These are phyloP conservation scores for Loxodes magnus DNA, from an alignment of 73 alveolate genomes.

Conservation along the genomic window DNA sequence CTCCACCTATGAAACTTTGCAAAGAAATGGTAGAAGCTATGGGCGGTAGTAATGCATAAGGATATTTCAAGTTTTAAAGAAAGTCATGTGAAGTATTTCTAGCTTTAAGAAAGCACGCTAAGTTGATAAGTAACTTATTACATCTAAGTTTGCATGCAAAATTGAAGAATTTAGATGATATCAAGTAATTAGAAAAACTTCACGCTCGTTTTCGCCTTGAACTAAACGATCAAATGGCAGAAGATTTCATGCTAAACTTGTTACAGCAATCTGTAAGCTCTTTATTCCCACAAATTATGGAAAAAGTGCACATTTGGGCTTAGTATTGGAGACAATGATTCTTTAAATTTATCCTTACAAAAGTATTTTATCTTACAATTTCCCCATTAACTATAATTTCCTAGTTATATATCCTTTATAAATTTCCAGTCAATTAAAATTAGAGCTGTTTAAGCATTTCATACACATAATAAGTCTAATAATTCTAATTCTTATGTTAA, in stretches of 20 bases:
- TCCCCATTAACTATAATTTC: background rate
- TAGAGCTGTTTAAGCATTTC: background rate
- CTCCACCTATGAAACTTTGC: conserved; percentile 98
- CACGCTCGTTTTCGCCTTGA: conserved; percentile 78
- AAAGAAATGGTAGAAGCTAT: conserved; percentile 96
- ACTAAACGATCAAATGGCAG: conserved; percentile 72
- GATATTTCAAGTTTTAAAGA: conserved; percentile 65
- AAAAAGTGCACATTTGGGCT: conserved; percentile 91
- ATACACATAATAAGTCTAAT: background rate
- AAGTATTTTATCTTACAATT: background rate
- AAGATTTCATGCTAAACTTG: conserved; percentile 54
- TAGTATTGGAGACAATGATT: conserved; percentile 57
- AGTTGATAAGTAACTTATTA: conserved; percentile 78
- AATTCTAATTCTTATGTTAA: too few relatives aligned
- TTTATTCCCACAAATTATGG: conserved; percentile 87
- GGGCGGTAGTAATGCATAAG: conserved; percentile 80
- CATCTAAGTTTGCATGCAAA: conserved; percentile 88
- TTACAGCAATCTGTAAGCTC: conserved; percentile 81
- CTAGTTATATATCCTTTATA: background rate
- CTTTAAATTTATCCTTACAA: background rate
- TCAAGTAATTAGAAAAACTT: conserved; percentile 51
- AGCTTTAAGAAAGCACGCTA: conserved; percentile 77
- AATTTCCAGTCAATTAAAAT: background rate
- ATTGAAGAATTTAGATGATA: conserved; percentile 49
- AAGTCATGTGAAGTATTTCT: conserved; percentile 87